phyloP scores from a whole-genome alignment of 2,329 filamentous ascomycete species.

The Trichoderma simmonsii region DNA sequence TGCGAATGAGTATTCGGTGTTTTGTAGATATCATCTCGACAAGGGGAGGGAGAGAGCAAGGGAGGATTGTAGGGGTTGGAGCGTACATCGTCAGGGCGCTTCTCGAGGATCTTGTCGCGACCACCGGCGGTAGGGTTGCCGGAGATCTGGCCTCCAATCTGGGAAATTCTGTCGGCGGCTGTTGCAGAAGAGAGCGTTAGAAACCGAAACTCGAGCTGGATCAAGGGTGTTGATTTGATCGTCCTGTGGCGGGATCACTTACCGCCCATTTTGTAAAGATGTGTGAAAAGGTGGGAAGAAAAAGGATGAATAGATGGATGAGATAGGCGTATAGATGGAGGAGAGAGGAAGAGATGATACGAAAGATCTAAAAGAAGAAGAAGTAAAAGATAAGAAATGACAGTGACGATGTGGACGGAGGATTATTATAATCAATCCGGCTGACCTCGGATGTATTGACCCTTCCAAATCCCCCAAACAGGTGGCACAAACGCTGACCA shows the following conservation, averaged over 20 bases:
- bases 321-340: neutral
- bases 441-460: constrained; percentile 16
- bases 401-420: neutral
- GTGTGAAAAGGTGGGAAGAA: neutral
- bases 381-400: neutral
- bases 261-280: constrained; percentile 38
- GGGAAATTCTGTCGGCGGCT: constrained; percentile 57
- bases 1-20: neutral
- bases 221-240: neutral
- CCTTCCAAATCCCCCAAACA: neutral
- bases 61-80: neutral
- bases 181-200: constrained; percentile 20
- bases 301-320: neutral
- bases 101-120: constrained; percentile 59
- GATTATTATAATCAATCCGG: constrained; percentile 6
- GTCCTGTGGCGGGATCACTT: constrained; percentile 23
- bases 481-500: constrained; percentile 21
- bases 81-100: constrained; percentile 60
- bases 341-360: neutral
- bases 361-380: neutral
- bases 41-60: constrained; percentile 34
- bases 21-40: neutral
- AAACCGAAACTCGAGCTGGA: neutral
- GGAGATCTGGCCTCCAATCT: constrained; percentile 62
- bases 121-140: constrained; percentile 54